Evolutionary conservation across 257 asterid species (phyloP), one percentile per base, ranked within the genome.

Genomic region (Lantana camara): DNA sequence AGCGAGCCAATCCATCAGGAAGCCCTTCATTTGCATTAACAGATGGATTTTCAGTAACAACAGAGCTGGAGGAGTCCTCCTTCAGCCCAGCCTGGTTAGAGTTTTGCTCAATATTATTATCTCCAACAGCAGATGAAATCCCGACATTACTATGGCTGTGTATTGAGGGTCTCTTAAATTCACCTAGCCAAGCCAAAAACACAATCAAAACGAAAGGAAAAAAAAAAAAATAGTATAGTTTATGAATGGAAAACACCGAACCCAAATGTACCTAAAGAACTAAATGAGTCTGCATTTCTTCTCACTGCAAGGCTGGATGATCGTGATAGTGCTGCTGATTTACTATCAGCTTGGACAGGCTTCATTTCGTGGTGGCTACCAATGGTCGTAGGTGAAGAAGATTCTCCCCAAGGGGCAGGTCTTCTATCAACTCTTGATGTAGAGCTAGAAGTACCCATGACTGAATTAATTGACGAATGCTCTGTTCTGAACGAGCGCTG

Each of bases 401-500:
- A 70, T 61, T 85, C 86, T 30, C 54, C 81, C 37, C 78, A 71
- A 63, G 78, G 64, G 65, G 73, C 75, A 50, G 75, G 30, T 58
- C 70, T 79, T 76, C 83, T 80, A 42, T 90, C 89, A 38, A 57
- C 67, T 68, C 77, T 87, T 66, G 86, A 71, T 40, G 69, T 55
- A 67, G 82, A 71, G 67, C 58, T 67, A 50, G 90, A 69, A 34
- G 75, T 48, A 60, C 82, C 75, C 64, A 47, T 57, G 21, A 67
- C 59, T 32, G 78, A 74, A 77, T 68, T 78, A 64, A 37, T 42
- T 51, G 77, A 73, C 45, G 77, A 60, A 62, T 71, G 80, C 51
- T 85, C 91, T 20, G 80, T 63, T 75, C 68, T 83, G 56, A 83
- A 78, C 19, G 93, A 85, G 66, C 76, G 81, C 78, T 80, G 89